Base-by-base conservation (phyloP, 2,329 filamentous ascomycete genomes). In the Colletotrichum camelliae region DNA sequence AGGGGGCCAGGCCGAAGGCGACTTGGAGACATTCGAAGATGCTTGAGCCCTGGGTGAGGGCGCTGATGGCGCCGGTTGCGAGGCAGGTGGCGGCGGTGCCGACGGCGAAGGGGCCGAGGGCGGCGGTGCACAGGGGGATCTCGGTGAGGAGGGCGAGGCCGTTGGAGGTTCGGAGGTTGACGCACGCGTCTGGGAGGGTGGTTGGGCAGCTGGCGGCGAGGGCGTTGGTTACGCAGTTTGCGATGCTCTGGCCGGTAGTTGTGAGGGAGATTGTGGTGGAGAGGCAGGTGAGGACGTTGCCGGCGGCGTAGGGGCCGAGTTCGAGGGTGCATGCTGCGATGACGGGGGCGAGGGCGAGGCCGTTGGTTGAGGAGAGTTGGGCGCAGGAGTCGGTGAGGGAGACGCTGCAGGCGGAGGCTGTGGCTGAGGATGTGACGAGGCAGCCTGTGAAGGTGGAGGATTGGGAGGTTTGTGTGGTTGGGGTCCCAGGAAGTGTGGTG, bases 251-350 rank as follows among this genome's bases (percentile, higher is more conserved):
- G 43, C 43, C 43, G 1, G 43, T 52, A n/a, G 43, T 52, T 21
- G n/a, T 52, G n/a, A 52, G 43, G 10, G 9, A 12, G 43, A 52
- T 24, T 2, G 69, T 64, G 37, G 76, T 69, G 33, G 73, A 77
- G 12, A 58, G 43, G 10, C 62, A 62, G 18, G 66, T 73, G 13
- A 61, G 16, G 9, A 77, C 65, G 35, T 74, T 76, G 5, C 69
- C 66, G n/a, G 74, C 75, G 48, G 76, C 70, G 27, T 73, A 68
- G 7, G 67, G n/a, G 15, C 76, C 76, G 18, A 33, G 76, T 15
- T 76, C 74, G n/a, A 60, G 16, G 1, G 58, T 77, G 72, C 78
- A 78, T 9, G 68, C 48, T 5, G 75, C 73, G 24, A 79, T 37
- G 6, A 74, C 21, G 15, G 70, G 52, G 13, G 69, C 7, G 10